Evolutionary conservation across 2,329 filamentous ascomycete genomes (phyloP).

Genomic region (Apiospora saccharicola): DNA sequence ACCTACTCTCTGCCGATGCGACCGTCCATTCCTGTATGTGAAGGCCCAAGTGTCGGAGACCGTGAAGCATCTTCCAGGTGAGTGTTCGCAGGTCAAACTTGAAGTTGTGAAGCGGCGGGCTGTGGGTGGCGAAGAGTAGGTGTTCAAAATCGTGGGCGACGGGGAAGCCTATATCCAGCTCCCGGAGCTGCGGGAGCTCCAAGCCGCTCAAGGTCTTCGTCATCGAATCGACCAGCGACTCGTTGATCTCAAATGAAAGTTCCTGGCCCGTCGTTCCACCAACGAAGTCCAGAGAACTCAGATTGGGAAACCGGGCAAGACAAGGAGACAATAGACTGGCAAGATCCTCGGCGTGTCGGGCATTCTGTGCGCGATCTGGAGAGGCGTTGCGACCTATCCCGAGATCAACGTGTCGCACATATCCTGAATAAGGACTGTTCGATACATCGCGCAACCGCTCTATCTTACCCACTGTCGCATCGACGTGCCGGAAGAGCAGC

Average conservation of each 20-base stretch:
- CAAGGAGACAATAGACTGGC: background rate
- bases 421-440: background rate
- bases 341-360: background rate
- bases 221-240: background rate
- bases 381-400: background rate
- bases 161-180: background rate
- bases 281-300: background rate
- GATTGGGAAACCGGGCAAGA: background rate
- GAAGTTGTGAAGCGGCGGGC: no score
- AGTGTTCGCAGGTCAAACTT: background rate
- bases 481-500: background rate
- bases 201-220: background rate
- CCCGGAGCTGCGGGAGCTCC: background rate
- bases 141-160: background rate
- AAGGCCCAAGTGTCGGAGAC: background rate
- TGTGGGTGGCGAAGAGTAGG: background rate
- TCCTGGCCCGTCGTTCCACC: background rate
- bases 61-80: background rate
- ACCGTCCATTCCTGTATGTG: background rate
- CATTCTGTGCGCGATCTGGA: background rate
- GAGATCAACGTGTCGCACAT: background rate
- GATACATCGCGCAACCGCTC: background rate
- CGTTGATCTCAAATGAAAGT: background rate
- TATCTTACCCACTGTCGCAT: background rate
- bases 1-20: no score